These are phyloP conservation scores for Colletotrichum lindemuthianum DNA, from an alignment of 2,329 filamentous ascomycete species.

Conservation along the genomic window DNA sequence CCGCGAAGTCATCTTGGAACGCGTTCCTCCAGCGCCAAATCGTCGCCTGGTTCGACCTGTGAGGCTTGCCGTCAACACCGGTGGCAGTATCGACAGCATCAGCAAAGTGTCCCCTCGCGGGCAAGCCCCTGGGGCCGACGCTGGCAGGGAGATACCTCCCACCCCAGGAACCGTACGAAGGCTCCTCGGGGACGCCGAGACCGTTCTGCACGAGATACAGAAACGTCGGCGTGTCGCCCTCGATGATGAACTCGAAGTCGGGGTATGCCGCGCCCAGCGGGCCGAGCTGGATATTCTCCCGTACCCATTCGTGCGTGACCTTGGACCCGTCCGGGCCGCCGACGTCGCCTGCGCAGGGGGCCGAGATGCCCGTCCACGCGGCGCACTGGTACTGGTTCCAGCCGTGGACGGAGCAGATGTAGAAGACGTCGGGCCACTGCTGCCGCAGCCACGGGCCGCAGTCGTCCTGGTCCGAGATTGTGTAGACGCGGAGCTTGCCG, in stretches of 20 bases:
- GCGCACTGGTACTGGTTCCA: constrained; percentile 65
- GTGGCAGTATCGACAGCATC: constrained; percentile 44
- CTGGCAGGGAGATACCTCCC: constrained; percentile 54
- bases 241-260: constrained; percentile 59
- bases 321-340: constrained; percentile 57
- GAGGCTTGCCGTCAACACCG: constrained; percentile 41
- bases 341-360: constrained; percentile 52
- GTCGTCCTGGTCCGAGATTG: constrained; percentile 70
- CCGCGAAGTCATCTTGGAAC: constrained; percentile 54
- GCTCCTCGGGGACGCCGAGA: constrained; percentile 56
- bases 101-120: constrained; percentile 40
- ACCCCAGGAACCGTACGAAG: constrained; percentile 60
- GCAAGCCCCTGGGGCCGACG: constrained; percentile 38
- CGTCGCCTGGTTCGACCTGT: constrained; percentile 45
- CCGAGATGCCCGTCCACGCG: constrained; percentile 64
- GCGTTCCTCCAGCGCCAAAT: constrained; percentile 54
- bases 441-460: constrained; percentile 65
- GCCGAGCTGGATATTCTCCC: constrained; percentile 61
- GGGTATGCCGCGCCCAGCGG: constrained; percentile 56
- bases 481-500: constrained; percentile 59
- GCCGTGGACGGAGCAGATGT: constrained; percentile 64
- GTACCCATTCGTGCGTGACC: constrained; percentile 61
- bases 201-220: constrained; percentile 61
- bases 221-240: constrained; percentile 63
- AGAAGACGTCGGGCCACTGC: constrained; percentile 64